Conservation (phyloP, 495 filamentous ascomycete species). For the Xylaria palmicola region DNA sequence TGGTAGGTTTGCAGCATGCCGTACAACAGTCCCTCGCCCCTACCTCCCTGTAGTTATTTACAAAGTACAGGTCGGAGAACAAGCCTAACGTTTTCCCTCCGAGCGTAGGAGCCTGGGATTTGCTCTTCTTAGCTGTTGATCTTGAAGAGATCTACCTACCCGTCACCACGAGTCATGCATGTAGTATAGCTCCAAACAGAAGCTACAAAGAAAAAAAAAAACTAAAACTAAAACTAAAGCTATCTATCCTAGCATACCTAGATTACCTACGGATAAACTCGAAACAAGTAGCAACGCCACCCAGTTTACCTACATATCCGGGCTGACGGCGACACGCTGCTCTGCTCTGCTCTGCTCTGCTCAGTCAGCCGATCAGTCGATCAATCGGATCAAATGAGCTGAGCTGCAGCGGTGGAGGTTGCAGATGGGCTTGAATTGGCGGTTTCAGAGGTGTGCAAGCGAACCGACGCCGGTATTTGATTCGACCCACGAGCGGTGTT, state of each 20-base stretch:
- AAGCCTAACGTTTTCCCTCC: no score
- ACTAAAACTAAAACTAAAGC: no score
- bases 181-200: neutral
- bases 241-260: neutral
- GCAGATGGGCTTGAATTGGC: neutral
- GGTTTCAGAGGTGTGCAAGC: slow-evolving; percentile 10
- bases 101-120: no score
- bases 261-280: no score
- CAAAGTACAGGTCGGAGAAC: no score
- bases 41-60: no score
- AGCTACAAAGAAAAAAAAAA: neutral
- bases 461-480: neutral
- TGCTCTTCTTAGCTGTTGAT: no score
- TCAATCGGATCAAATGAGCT: neutral
- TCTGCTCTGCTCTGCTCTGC: no score
- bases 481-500: slow-evolving; percentile 10
- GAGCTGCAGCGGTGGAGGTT: neutral
- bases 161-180: neutral
- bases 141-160: neutral
- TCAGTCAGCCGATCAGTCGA: neutral
- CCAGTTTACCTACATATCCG: neutral
- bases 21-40: neutral
- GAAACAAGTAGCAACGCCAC: slow-evolving; percentile 1
- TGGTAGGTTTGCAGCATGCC: neutral
- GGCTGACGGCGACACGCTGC: neutral